These are phyloP conservation scores for Leishmania tarentolae DNA, from an alignment of 208 protist genomes.

Conservation along the genomic window DNA sequence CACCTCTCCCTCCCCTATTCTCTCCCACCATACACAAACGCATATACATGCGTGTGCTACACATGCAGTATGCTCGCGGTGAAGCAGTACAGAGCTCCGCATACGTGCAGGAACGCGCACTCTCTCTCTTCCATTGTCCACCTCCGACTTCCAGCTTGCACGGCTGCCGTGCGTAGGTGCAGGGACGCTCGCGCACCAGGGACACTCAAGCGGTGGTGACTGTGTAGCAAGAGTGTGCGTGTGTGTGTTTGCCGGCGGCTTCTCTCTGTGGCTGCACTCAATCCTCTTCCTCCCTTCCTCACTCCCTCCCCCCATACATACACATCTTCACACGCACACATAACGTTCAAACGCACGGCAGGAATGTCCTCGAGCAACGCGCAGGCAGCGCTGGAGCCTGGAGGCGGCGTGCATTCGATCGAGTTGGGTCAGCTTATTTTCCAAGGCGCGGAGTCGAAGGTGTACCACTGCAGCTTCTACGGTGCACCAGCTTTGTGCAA, in stretches of 20 bases:
- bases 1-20: not conserved
- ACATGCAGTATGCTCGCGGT: not conserved
- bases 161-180: not conserved
- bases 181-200: too few relatives aligned
- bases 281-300: not conserved
- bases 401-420: conserved; percentile 3
- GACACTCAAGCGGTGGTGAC: too few relatives aligned
- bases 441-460: conserved; percentile 80
- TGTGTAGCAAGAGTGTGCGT: not conserved
- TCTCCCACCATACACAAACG: not conserved
- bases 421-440: conserved; percentile 42
- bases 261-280: not conserved
- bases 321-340: not conserved
- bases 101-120: not conserved
- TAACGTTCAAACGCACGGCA: not conserved
- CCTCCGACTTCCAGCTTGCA: not conserved
- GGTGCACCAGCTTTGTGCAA: conserved; percentile 64
- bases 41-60: not conserved
- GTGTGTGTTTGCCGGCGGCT: not conserved
- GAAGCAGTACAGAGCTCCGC: not conserved
- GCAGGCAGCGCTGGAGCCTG: conserved; percentile 9
- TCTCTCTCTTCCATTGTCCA: not conserved
- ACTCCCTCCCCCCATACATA: not conserved
- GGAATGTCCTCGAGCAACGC: not conserved
- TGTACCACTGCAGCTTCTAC: conserved; percentile 78